Percentiles rank a stretch among this genome's conserved stretches.
Evolutionary conservation across 2,329 filamentous ascomycete genomes (phyloP).

Genomic region (Aspergillus ochraceus): DNA sequence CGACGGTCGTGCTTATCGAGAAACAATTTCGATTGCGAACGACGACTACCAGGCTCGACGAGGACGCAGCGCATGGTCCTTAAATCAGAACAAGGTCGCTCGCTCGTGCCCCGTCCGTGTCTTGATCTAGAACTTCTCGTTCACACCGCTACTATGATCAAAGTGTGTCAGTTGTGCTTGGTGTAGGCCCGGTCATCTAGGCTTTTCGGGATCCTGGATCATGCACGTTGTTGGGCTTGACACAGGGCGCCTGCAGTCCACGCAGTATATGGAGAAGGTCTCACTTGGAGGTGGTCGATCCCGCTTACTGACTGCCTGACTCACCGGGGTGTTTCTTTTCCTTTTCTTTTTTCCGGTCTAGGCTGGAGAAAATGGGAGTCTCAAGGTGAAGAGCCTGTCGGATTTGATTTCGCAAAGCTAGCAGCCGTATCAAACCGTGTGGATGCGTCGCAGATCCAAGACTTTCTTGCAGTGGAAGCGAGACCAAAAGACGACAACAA

Average conservation of each 20-base stretch:
- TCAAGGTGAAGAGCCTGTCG: constrained; percentile 7
- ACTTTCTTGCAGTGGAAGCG: neutral
- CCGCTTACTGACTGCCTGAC: constrained; percentile 10
- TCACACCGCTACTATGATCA: constrained; percentile 28
- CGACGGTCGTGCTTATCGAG: constrained; percentile 9
- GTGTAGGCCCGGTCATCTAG: constrained; percentile 7
- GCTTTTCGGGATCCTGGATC: constrained; percentile 7
- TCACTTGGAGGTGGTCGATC: constrained; percentile 13
- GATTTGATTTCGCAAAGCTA: neutral
- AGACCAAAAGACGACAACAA: neutral
- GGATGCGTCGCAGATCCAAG: neutral
- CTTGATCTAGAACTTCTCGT: neutral
- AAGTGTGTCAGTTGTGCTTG: constrained; percentile 7
- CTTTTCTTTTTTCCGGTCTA: neutral
- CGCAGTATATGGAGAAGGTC: constrained; percentile 22
- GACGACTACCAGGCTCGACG: constrained; percentile 9
- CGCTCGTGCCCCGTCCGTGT: neutral
- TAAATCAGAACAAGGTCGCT: constrained; percentile 12
- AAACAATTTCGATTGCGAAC: constrained; percentile 3
- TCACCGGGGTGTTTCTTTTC: neutral
- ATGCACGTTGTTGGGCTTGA: constrained; percentile 22
- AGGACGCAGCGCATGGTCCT: constrained; percentile 20
- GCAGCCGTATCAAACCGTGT: neutral
- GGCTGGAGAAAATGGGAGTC: neutral
- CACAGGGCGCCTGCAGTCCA: constrained; percentile 24